Percentiles rank a stretch among this genome's conserved stretches.
phyloP scores from a whole-genome alignment of 2,329 filamentous ascomycete genomes.

The Cladosporium phlei region DNA sequence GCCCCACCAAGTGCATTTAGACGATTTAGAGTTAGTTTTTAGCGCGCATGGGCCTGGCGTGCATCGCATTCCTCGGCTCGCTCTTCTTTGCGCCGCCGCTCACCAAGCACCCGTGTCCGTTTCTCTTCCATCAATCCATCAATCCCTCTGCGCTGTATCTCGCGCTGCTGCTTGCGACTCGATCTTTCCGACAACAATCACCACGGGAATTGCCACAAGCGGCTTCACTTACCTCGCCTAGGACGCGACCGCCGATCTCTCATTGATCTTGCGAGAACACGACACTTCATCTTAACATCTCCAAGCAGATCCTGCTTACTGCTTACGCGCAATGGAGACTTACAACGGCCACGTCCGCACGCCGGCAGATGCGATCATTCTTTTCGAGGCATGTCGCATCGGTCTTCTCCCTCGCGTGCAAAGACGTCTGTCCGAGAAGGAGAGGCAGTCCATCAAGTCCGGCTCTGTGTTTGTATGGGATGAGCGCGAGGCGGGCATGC shows the following conservation, averaged over 20 bases:
- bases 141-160: neutral
- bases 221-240: no score
- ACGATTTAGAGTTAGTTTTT: conserved; percentile 13
- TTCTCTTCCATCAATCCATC: conserved; percentile 5
- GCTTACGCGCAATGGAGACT: conserved; percentile 69
- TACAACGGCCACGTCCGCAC: conserved; percentile 93
- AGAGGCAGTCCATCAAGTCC: conserved; percentile 90
- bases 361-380: conserved; percentile 92
- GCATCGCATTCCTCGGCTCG: conserved; percentile 14
- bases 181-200: no score
- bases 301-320: neutral
- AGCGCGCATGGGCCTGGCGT: conserved; percentile 12
- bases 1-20: no score
- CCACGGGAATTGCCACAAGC: no score
- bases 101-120: conserved; percentile 5
- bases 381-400: conserved; percentile 94
- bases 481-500: conserved; percentile 95
- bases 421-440: conserved; percentile 89
- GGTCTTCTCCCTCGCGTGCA: conserved; percentile 89
- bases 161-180: no score
- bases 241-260: conserved; percentile 1
- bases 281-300: neutral
- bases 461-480: conserved; percentile 99
- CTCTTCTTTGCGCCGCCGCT: conserved; percentile 5
- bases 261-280: neutral